Evolutionary conservation across 495 filamentous ascomycete species (phyloP).

Genomic region (Echria macrotheca): DNA sequence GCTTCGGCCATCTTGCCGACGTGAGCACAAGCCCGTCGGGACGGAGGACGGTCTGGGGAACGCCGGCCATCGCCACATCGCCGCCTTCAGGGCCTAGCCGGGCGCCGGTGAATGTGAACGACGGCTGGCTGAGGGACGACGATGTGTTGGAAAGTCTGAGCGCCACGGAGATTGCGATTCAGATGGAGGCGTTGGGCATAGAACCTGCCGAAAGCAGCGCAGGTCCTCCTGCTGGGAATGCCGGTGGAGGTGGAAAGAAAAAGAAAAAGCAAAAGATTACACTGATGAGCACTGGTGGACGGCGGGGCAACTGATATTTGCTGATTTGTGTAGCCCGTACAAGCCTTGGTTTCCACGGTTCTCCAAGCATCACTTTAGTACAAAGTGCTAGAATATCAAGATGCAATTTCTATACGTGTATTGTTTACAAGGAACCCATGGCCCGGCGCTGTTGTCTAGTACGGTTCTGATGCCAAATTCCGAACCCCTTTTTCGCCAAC

Average conservation of each 20-base stretch:
- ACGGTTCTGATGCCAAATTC: too few species aligned
- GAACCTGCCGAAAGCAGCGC: conserved; percentile 22
- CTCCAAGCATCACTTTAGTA: too few species aligned
- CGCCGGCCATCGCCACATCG: conserved; percentile 55
- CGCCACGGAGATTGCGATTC: conserved; percentile 35
- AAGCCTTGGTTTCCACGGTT: too few species aligned
- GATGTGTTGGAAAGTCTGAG: conserved; percentile 31
- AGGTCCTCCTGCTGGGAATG: conserved; percentile 13
- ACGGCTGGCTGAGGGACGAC: conserved; percentile 74
- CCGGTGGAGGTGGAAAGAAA: conserved; percentile 52
- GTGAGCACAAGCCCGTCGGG: conserved; percentile 74
- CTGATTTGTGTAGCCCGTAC: neutral
- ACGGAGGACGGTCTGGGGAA: conserved; percentile 83
- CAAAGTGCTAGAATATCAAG: too few species aligned
- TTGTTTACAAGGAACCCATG: too few species aligned
- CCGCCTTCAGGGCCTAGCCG: conserved; percentile 25
- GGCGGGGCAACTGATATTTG: conserved; percentile 26
- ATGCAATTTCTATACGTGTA: too few species aligned
- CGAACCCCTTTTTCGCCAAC: too few species aligned
- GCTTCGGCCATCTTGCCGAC: conserved; percentile 38
- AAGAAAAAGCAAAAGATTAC: conserved; percentile 95
- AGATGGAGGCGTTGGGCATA: conserved; percentile 41
- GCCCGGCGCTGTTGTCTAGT: too few species aligned
- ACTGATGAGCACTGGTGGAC: conserved; percentile 72
- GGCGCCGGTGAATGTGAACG: conserved; percentile 41